Percentiles rank a stretch among this genome's conserved stretches.
These are phyloP conservation scores for Silene latifolia DNA, from an alignment of 148 eudicot species.

Conservation along the genomic window DNA sequence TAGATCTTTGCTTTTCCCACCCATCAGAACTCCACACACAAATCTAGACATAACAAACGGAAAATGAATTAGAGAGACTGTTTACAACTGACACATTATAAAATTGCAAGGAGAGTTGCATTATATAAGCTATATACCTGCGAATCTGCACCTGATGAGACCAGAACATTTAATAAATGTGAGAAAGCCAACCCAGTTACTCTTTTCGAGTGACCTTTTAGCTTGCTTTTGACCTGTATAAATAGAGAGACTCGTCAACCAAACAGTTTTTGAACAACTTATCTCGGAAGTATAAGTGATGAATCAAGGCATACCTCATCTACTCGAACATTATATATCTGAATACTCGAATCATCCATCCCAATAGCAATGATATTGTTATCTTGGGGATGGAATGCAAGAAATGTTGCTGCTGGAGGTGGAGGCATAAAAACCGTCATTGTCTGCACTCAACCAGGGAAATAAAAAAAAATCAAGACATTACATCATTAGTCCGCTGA, in stretches of 20 bases:
- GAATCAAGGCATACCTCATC: conserved; percentile 55
- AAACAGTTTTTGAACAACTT: neutral
- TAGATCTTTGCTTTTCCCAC: conserved; percentile 78
- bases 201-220: conserved; percentile 84
- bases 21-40: conserved; percentile 76
- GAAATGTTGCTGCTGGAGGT: conserved; percentile 92
- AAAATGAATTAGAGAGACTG: neutral
- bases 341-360: conserved; percentile 89
- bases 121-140: conserved; percentile 45
- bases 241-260: conserved; percentile 1
- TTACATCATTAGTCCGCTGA: neutral
- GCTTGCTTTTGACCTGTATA: conserved; percentile 78
- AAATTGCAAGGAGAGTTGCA: neutral
- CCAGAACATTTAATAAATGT: conserved; percentile 62
- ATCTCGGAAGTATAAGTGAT: conserved; percentile 1
- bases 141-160: conserved; percentile 94
- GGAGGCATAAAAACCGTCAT: conserved; percentile 89
- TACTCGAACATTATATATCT: conserved; percentile 86
- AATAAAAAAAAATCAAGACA: neutral
- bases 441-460: conserved; percentile 47
- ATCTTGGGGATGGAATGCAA: conserved; percentile 91
- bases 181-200: conserved; percentile 91
- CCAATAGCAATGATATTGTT: conserved; percentile 97
- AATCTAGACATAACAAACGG: conserved; percentile 38
- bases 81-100: neutral